A percentile compares a stretch with the other conserved stretches of the same genome.
phyloP scores from a whole-genome alignment of 163 green algal species.

The Scenedesmus sp. region DNA sequence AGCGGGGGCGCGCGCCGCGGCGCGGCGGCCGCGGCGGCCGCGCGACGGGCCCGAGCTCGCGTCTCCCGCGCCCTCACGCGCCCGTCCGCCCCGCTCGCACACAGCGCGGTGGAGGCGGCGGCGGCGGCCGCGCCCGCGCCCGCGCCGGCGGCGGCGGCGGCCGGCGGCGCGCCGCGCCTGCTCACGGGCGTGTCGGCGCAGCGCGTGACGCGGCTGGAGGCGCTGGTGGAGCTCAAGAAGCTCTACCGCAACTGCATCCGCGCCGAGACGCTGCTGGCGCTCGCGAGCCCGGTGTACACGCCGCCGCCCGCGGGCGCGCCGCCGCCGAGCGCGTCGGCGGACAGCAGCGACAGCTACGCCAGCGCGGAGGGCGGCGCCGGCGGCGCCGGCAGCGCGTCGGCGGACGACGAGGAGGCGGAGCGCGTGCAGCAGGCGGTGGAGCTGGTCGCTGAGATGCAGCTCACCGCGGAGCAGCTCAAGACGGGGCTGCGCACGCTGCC shows the following conservation, averaged over 20 bases:
- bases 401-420: constrained; percentile 55
- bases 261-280: constrained; percentile 42
- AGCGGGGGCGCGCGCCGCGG: no score
- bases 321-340: neutral
- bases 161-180: neutral
- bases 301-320: neutral
- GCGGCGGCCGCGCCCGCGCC: neutral
- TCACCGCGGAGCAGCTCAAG: constrained; percentile 85
- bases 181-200: constrained; percentile 27
- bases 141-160: neutral
- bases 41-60: no score
- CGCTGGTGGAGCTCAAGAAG: constrained; percentile 55
- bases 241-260: constrained; percentile 64
- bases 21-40: no score
- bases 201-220: constrained; percentile 48
- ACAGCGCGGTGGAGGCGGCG: constrained; percentile 8
- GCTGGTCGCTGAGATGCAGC: constrained; percentile 82
- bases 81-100: neutral
- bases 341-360: neutral
- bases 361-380: neutral
- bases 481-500: constrained; percentile 42
- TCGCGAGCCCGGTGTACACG: constrained; percentile 54
- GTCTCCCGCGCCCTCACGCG: no score
- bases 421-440: constrained; percentile 70
- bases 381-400: constrained; percentile 1